Base-by-base conservation (phyloP, 2,329 filamentous ascomycete species). In the Chaetomiaceae sp. region DNA sequence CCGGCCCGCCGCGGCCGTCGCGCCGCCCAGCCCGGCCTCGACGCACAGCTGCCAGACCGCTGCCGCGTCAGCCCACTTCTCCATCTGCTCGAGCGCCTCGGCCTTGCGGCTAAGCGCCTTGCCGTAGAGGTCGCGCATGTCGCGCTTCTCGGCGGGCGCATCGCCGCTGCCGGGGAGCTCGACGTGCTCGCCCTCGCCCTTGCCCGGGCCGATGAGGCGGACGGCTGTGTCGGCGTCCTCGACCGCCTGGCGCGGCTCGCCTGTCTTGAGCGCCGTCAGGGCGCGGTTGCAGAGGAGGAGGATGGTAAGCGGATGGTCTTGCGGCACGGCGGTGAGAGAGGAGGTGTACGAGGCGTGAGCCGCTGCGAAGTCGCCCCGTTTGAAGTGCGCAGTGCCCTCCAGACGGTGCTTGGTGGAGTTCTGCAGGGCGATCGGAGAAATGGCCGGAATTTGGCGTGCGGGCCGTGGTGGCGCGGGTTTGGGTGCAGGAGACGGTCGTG, bases 81-180 rank as follows among this genome's bases (percentile, higher is more conserved):
- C 93, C 74, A 98, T 84, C 61, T 95, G 86, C 65, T 98, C 93
- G 7, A 97, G 74, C 1, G 89, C 93, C 67, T 98, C 93, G 1
- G 93, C 93, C 70, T 97, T 97, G 44, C 93, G 84, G 68, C 87
- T 91, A 24, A 97, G 70, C 0, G 91, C 91, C 65, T 97, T 98
- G 43, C 88, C 90, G 61, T 86, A 97, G 52, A 95, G 86, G 15
- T 95, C 90, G 53, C 81, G 85, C 87, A 98, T 95, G 38, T 91
- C 84, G 56, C 94, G 93, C 17, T 71, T 70, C 46, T 83, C 75
- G 45, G 76, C 75, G 32, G 69, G 67, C 1, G 29, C 26, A 45
- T 76, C 76, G 33, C 68, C 68, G n/a, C 71, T 68, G 42, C 76
- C 75, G 19, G 73, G 75, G 0, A 95, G 71, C 17, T 84, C 75